Conservation (phyloP, 1,284 basidiomycete genomes). For the Austroboletus niveus region DNA sequence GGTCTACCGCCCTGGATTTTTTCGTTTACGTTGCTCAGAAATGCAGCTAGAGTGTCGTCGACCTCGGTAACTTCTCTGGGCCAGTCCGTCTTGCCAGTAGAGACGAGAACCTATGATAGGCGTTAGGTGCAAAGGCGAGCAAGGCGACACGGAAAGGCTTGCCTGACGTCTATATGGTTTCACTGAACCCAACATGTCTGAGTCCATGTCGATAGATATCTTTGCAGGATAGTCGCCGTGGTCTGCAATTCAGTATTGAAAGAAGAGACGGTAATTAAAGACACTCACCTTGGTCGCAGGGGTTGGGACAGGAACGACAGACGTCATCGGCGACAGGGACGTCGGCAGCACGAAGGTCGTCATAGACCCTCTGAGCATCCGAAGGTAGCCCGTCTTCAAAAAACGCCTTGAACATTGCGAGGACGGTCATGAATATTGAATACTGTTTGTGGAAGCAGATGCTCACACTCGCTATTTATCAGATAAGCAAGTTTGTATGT, state of each 20-base stretch:
- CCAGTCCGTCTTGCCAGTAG: constrained; percentile 89
- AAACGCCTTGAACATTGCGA: constrained; percentile 27
- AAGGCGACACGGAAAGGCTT: constrained; percentile 17
- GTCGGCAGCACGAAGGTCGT: constrained; percentile 45
- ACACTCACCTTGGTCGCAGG: constrained; percentile 66
- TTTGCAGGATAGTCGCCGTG: constrained; percentile 71
- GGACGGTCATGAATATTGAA: constrained; percentile 31
- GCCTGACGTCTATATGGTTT: constrained; percentile 82
- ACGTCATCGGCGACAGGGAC: constrained; percentile 70
- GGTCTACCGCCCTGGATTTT: constrained; percentile 20
- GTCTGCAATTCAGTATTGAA: constrained; percentile 38
- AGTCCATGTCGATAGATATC: constrained; percentile 76
- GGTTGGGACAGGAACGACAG: constrained; percentile 76
- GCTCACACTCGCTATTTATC: constrained; percentile 7
- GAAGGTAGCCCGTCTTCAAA: constrained; percentile 17
- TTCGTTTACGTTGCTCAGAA: constrained; percentile 45
- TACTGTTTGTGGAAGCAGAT: background rate
- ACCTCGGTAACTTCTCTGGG: constrained; percentile 70
- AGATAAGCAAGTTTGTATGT: constrained; percentile 9
- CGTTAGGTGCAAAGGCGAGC: background rate
- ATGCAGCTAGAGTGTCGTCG: constrained; percentile 63
- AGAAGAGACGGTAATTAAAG: background rate
- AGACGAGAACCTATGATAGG: constrained; percentile 68
- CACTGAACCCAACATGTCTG: constrained; percentile 77
- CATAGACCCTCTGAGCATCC: constrained; percentile 35